Percentiles rank a stretch among this genome's conserved stretches.
phyloP scores from a whole-genome alignment of 306 rosid species.

The Vigna radiata region DNA sequence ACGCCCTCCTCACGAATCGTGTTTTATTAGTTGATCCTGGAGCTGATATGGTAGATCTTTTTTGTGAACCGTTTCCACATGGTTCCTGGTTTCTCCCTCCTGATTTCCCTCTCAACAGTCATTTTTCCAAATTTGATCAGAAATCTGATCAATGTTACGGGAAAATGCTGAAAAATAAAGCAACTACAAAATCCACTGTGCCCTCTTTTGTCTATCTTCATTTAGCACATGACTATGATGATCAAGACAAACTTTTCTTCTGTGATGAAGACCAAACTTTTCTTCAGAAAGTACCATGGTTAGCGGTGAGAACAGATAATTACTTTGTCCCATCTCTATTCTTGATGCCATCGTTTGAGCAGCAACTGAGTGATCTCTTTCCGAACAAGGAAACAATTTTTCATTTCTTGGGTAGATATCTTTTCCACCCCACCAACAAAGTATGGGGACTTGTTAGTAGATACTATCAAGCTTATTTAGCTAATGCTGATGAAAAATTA shows the following conservation, averaged over 20 bases:
- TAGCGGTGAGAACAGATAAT: conserved; percentile 70
- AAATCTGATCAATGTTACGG: conserved; percentile 62
- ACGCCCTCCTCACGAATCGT: conserved; percentile 73
- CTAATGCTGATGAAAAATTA: conserved; percentile 64
- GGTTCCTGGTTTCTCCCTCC: conserved; percentile 74
- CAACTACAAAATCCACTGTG: conserved; percentile 24
- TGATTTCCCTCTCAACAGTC: conserved; percentile 60
- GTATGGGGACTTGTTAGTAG: conserved; percentile 81
- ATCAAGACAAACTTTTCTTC: conserved; percentile 73
- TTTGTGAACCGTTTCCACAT: conserved; percentile 74
- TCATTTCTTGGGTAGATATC: conserved; percentile 70
- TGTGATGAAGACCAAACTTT: conserved; percentile 65
- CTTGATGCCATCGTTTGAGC: conserved; percentile 73
- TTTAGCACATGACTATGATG: conserved; percentile 68
- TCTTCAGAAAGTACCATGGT: conserved; percentile 60
- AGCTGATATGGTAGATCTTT: conserved; percentile 67
- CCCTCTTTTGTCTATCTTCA: conserved; percentile 70
- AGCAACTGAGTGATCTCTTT: conserved; percentile 59
- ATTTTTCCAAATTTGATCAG: conserved; percentile 55
- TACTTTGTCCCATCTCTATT: conserved; percentile 76
- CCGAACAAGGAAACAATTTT: conserved; percentile 69
- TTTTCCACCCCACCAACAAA: conserved; percentile 71
- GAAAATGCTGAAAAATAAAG: conserved; percentile 59
- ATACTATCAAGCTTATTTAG: conserved; percentile 68
- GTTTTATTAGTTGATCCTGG: conserved; percentile 81